Base-by-base conservation (phyloP, 2,329 filamentous ascomycete genomes). In the Gnomoniopsis smithogilvyi region DNA sequence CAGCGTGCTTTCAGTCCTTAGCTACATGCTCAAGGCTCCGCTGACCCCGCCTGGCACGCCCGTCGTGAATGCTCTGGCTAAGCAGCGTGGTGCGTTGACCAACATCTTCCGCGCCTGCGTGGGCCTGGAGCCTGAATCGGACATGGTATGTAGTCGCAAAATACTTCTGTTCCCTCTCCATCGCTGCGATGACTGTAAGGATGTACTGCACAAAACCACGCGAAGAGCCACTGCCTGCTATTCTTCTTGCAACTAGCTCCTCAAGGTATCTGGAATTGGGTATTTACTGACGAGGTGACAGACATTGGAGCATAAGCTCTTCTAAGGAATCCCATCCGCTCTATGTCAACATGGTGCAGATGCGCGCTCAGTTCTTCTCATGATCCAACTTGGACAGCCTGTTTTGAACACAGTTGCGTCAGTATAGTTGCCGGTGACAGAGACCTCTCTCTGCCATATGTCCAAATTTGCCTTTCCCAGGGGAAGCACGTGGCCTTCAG, bases 101-200 rank as follows among this genome's bases (percentile, higher is more conserved):
- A 99, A 99, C 82, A 97, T 99, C 78, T 96, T 99, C 88, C 92
- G 94, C 70, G 95, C 95, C 65, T 98, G 94, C 71, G 89, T 99
- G 69, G 95, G 95, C 65, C 85, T 99, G 62, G 91, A 97, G 83
- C 95, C 95, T 17, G 95, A 99, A 84, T 95, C 89, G 59, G 95
- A 99, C 74, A 99, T 99, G 95, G 36, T 41, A 41, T n/a, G 36
- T 41, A 14, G 97, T 93, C 45, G n/a, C 85, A 98, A 30, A 30
- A 4, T 30, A 8, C 26, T 30, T 8, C 26, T 8, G n/a, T n/a
- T n/a, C n/a, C n/a, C n/a, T n/a, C n/a, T n/a, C n/a, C n/a, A n/a
- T n/a, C n/a, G n/a, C n/a, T n/a, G n/a, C n/a, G n/a, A n/a, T n/a
- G n/a, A n/a, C n/a, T n/a, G n/a, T n/a, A n/a, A n/a, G n/a, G n/a